These are phyloP conservation scores for Plasmodium berghei DNA, from an alignment of 169 alveolate species.

Conservation along the genomic window DNA sequence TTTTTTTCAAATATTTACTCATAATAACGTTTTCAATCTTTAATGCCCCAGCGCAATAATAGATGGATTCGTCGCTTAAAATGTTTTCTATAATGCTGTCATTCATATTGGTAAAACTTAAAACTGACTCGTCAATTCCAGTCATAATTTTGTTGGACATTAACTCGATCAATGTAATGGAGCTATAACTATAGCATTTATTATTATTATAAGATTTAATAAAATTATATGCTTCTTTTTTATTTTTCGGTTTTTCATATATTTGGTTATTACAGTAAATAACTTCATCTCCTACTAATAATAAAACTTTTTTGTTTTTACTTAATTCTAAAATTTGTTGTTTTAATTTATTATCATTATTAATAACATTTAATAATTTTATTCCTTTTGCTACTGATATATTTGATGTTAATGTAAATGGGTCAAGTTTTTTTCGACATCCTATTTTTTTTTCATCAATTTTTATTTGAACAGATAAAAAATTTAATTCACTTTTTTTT, in stretches of 20 bases:
- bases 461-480: slow-evolving; percentile 38
- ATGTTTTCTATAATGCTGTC: slow-evolving; percentile 28
- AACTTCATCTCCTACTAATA: slow-evolving; percentile 70
- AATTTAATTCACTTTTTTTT: slow-evolving; percentile 39
- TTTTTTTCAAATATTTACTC: slow-evolving; percentile 39
- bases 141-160: slow-evolving; percentile 39
- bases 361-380: slow-evolving; percentile 37
- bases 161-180: slow-evolving; percentile 47
- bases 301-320: slow-evolving; percentile 35
- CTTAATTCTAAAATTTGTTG: slow-evolving; percentile 14
- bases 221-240: slow-evolving; percentile 54
- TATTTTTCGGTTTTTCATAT: slow-evolving; percentile 54
- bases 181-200: slow-evolving; percentile 47
- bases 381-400: slow-evolving; percentile 62
- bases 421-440: slow-evolving; percentile 54
- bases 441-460: slow-evolving; percentile 69
- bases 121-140: slow-evolving; percentile 59
- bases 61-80: slow-evolving; percentile 28
- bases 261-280: slow-evolving; percentile 62
- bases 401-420: slow-evolving; percentile 60
- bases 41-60: slow-evolving; percentile 72
- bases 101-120: slow-evolving; percentile 31
- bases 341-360: slow-evolving; percentile 3
- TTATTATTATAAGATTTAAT: slow-evolving; percentile 61
- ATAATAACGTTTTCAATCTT: slow-evolving; percentile 54